phyloP scores from a whole-genome alignment of 352 stramenopile species.

The Pythium coloratum region DNA sequence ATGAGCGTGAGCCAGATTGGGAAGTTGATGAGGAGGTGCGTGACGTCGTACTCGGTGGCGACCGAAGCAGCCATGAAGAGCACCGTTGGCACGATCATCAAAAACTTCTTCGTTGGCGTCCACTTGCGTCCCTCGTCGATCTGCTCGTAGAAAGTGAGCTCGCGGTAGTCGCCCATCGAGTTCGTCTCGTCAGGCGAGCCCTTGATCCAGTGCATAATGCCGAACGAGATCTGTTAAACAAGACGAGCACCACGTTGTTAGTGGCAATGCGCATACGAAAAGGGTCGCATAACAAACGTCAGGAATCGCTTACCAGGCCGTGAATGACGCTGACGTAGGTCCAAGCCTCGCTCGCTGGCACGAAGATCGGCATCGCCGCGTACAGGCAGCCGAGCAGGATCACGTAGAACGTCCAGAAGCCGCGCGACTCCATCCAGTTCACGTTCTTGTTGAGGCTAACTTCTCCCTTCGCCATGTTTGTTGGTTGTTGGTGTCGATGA shows the following conservation, averaged over 20 bases:
- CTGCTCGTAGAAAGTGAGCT: constrained; percentile 96
- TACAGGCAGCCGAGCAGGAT: constrained; percentile 75
- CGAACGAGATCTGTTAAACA: constrained; percentile 79
- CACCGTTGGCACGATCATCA: constrained; percentile 93
- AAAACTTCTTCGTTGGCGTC: constrained; percentile 93
- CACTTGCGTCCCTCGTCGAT: constrained; percentile 91
- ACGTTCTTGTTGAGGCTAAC: constrained; percentile 90
- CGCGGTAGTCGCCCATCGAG: constrained; percentile 90
- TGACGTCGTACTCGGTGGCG: constrained; percentile 88
- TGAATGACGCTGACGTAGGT: constrained; percentile 88
- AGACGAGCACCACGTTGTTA: not conserved
- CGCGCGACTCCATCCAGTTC: constrained; percentile 89
- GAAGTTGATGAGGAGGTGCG: constrained; percentile 90
- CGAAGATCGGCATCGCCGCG: constrained; percentile 75
- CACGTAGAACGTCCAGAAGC: constrained; percentile 89
- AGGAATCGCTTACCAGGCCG: constrained; percentile 58
- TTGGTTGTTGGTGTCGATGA: constrained; percentile 4
- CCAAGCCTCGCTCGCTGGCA: constrained; percentile 68
- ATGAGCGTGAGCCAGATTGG: constrained; percentile 91
- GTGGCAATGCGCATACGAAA: not conserved
- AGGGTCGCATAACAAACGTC: not conserved
- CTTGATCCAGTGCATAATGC: constrained; percentile 96
- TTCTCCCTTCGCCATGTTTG: constrained; percentile 26
- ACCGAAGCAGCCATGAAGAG: constrained; percentile 86
- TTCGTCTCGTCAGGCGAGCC: constrained; percentile 92